These are phyloP conservation scores for Silene uniflora DNA, from an alignment of 148 eudicot species.

Conservation along the genomic window DNA sequence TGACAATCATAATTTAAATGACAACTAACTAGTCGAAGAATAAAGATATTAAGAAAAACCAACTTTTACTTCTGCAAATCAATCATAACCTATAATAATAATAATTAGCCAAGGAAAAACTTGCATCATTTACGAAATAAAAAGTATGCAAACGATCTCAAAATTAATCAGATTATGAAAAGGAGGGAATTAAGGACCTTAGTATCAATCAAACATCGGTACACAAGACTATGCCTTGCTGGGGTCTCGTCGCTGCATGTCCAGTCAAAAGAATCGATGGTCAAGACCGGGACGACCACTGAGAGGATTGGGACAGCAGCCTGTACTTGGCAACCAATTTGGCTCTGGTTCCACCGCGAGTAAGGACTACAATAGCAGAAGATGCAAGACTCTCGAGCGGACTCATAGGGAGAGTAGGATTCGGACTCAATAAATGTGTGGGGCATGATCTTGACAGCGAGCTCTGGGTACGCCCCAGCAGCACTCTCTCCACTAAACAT, in stretches of 20 bases:
- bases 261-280: slow-evolving; percentile 67
- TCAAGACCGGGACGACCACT: slow-evolving; percentile 67
- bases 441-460: slow-evolving; percentile 82
- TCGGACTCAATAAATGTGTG: slow-evolving; percentile 77
- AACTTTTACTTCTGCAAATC: no score
- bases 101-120: no score
- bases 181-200: no score
- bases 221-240: slow-evolving; percentile 63
- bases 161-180: no score
- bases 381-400: slow-evolving; percentile 84
- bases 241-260: slow-evolving; percentile 65
- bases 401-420: slow-evolving; percentile 85
- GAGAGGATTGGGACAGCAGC: slow-evolving; percentile 79
- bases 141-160: no score
- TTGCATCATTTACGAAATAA: no score
- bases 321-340: slow-evolving; percentile 74
- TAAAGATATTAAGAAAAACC: no score
- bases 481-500: no score
- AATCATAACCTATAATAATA: no score
- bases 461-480: slow-evolving; percentile 83
- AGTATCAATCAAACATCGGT: slow-evolving; percentile 64
- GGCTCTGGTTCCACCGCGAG: slow-evolving; percentile 86
- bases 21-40: no score
- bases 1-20: no score
- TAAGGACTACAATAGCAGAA: slow-evolving; percentile 79